Evolutionary conservation across 768 basidiomycete genomes (phyloP).

Genomic region (Amanita pallidorosea): DNA sequence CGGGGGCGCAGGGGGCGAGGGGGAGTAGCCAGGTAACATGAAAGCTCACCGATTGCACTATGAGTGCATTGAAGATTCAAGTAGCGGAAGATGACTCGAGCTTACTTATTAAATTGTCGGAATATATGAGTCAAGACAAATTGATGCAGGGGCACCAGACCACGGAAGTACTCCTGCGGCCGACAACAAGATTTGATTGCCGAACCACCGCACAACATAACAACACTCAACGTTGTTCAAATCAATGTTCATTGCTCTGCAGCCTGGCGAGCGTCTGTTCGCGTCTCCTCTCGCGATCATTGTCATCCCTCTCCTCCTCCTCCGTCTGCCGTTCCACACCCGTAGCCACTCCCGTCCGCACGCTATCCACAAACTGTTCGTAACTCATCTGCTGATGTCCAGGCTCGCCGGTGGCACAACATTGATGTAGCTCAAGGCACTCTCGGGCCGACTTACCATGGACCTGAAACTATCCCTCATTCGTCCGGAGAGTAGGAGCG

Average conservation of each 20-base stretch:
- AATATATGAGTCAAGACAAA: too few species aligned
- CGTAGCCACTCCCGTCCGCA: slow-evolving; percentile 12
- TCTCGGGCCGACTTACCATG: slow-evolving; percentile 27
- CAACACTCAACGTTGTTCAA: too few species aligned
- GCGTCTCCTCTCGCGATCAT: slow-evolving; percentile 38
- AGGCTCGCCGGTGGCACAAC: slow-evolving; percentile 15
- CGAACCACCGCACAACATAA: too few species aligned
- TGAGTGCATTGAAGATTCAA: neutral
- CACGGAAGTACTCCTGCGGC: too few species aligned
- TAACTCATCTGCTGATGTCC: slow-evolving; percentile 40
- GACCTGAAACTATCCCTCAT: slow-evolving; percentile 37
- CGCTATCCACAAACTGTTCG: slow-evolving; percentile 48
- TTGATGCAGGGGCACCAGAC: too few species aligned
- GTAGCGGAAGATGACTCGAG: neutral
- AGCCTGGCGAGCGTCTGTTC: slow-evolving; percentile 46
- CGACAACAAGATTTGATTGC: too few species aligned
- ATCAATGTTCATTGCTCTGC: slow-evolving; percentile 18
- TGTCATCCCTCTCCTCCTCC: slow-evolving; percentile 17
- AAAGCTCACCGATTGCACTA: too few species aligned
- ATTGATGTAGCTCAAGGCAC: slow-evolving; percentile 22
- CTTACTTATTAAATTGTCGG: too few species aligned
- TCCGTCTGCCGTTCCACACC: neutral
- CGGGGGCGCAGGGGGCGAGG: slow-evolving; percentile 40
- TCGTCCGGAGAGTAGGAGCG: slow-evolving; percentile 44
- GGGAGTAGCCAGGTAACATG: slow-evolving; percentile 41